Conservation (phyloP, 768 basidiomycete species). For the Sporobolomyces pararoseus region DNA sequence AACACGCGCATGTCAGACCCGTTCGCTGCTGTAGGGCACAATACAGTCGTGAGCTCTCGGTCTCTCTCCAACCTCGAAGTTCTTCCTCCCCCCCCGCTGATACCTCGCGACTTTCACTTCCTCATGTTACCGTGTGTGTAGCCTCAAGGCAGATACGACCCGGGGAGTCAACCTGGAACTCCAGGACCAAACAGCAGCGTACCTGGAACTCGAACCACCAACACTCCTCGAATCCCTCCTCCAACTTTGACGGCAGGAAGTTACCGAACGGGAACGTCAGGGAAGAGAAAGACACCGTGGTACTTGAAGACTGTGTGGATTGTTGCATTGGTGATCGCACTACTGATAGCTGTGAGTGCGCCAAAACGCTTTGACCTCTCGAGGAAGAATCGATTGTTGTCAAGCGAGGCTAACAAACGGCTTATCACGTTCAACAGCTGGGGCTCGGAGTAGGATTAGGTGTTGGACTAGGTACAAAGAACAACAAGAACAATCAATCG, state of each 20-base stretch:
- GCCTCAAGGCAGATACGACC: slow-evolving; percentile 17
- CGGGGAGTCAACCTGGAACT: not conserved
- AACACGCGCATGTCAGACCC: slow-evolving; percentile 6
- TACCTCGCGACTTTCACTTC: not conserved
- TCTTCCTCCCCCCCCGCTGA: not conserved
- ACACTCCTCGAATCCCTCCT: not conserved
- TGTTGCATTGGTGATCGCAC: not conserved
- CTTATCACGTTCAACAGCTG: not conserved
- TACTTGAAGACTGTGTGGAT: slow-evolving; percentile 19
- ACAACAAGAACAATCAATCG: not conserved
- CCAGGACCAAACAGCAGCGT: not conserved
- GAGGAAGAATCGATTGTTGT: not conserved
- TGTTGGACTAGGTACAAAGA: slow-evolving; percentile 26
- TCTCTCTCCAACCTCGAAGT: not conserved
- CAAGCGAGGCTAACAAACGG: not conserved
- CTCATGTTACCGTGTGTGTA: not conserved
- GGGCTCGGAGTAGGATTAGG: slow-evolving; percentile 34
- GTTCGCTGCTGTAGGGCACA: slow-evolving; percentile 13
- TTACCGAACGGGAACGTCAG: slow-evolving; percentile 25
- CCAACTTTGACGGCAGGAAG: not conserved
- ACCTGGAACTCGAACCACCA: not conserved
- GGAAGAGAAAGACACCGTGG: slow-evolving; percentile 23
- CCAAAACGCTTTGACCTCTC: not conserved
- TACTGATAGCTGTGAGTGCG: slow-evolving; percentile 6
- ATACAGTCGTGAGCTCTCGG: slow-evolving; percentile 10